Evolutionary conservation across 805 yeast species (phyloP), one percentile per base, ranked within the genome.

Genomic region (Starmerella gropengiesseri): DNA sequence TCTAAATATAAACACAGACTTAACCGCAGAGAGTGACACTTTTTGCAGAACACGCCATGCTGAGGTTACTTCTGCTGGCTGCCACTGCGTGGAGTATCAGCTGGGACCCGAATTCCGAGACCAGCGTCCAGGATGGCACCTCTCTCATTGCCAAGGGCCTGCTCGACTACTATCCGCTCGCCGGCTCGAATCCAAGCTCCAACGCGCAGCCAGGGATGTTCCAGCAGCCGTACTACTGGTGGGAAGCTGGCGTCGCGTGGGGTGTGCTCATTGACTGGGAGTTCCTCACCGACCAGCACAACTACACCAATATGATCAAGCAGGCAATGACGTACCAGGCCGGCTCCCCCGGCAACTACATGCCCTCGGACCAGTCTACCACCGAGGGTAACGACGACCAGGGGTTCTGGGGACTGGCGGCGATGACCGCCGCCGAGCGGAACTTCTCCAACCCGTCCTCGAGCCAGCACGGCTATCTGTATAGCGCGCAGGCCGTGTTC

Each of bases 311-410:
- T 2, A 43, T 73, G 14, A 66, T 85, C 45, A 71, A 71, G 54
- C 65, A 69, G 11, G 85, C 91, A 13, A 55, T 84, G 52, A 60
- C 70, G 43, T 72, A 70, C 55, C 95, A 84, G 62, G 74, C 69
- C 18, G 84, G 84, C 49, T 63, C 68, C 9, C 68, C 73, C 56
- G 60, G 70, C 58, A 78, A 81, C 60, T 85, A 78, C 60, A 70
- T 83, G 54, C 95, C 95, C 2, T 62, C 77, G 33, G 84, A 83
- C 64, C 93, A 84, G 60, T 71, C 85, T 9, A 70, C 79, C 7
- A 77, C 91, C 2, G 94, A 84, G 62, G 95, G 95, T 61, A 84
- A 84, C 58, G 95, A 84, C 68, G 95, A 84, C 68, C 95, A 84
- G 63, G 94, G 83, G 0, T 81, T 85, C 58, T 84, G 95, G 95